These are phyloP conservation scores for Wickerhamiella occidentalis DNA, from an alignment of 805 yeast genomes.

Conservation along the genomic window DNA sequence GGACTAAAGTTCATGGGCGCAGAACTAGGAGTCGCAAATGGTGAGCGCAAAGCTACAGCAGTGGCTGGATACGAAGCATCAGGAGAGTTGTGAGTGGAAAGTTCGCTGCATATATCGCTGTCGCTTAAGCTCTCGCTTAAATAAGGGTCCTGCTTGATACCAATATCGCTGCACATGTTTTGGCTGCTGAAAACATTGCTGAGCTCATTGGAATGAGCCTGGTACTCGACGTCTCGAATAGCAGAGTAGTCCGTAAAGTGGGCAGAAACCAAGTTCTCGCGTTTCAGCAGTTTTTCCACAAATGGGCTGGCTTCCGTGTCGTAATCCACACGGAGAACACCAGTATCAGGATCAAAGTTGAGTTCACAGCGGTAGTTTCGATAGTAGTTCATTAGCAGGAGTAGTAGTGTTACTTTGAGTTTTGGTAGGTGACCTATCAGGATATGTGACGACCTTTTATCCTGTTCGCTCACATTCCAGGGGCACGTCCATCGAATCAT, in stretches of 20 bases:
- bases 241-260: neutral
- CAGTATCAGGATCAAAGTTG: neutral
- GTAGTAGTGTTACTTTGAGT: too few relatives aligned
- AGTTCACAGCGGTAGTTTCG: constrained; percentile 1
- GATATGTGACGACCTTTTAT: neutral
- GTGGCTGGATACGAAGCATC: too few relatives aligned
- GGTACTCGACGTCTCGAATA: neutral
- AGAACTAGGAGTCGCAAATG: too few relatives aligned
- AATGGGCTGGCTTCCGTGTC: neutral
- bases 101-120: neutral
- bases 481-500: too few relatives aligned
- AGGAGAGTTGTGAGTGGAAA: too few relatives aligned
- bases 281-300: neutral
- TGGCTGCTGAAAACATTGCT: neutral
- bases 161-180: neutral
- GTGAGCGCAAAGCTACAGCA: neutral
- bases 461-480: neutral
- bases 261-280: neutral
- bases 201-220: neutral
- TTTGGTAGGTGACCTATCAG: neutral
- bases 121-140: neutral
- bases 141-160: neutral
- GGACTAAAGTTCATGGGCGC: too few relatives aligned
- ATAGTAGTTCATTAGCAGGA: neutral
- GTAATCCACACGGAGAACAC: neutral